phyloP scores from a whole-genome alignment of 306 rosid genomes.

The Citrullus amarus region DNA sequence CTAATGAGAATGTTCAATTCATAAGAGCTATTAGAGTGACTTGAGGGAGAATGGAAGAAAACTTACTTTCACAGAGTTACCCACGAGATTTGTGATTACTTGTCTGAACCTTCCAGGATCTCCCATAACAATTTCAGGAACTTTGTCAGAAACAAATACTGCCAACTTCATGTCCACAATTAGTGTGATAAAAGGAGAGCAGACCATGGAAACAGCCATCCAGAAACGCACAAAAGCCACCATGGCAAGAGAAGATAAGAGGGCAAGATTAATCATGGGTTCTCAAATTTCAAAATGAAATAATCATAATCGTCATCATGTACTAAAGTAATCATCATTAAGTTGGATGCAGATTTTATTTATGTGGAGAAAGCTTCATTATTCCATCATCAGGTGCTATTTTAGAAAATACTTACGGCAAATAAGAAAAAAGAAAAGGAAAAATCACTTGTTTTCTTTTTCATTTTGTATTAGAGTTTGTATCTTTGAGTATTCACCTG shows the following conservation, averaged over 20 bases:
- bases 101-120: conserved; percentile 99
- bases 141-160: conserved; percentile 88
- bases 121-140: conserved; percentile 80
- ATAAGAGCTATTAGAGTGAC: background rate
- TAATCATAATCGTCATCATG: background rate
- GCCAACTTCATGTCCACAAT: conserved; percentile 46
- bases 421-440: background rate
- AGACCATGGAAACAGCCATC: background rate
- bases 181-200: too few species aligned
- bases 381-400: background rate
- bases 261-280: background rate
- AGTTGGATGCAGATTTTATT: background rate
- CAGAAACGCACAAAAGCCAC: background rate
- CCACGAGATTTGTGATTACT: conserved; percentile 88
- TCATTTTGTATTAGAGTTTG: too few species aligned
- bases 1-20: background rate
- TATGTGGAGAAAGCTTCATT: background rate
- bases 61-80: conserved; percentile 91
- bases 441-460: background rate
- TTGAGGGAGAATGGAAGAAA: background rate
- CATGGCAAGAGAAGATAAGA: background rate
- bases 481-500: too few species aligned
- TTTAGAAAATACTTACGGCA: background rate
- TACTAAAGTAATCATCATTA: background rate
- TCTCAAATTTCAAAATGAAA: background rate